phyloP scores from a whole-genome alignment of 2,329 filamentous ascomycete species.

The Colletotrichum falcatum region DNA sequence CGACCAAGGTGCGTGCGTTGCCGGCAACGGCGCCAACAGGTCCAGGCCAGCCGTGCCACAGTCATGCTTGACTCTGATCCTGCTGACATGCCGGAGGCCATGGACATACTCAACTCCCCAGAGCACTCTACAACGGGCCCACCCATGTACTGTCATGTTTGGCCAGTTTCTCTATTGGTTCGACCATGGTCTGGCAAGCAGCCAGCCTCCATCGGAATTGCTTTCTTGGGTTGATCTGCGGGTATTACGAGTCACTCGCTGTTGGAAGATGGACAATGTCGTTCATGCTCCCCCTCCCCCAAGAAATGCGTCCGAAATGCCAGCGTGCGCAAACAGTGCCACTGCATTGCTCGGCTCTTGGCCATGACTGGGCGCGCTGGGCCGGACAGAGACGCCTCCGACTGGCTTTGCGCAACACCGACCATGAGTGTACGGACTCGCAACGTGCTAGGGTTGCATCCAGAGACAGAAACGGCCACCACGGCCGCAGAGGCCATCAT shows the following conservation, averaged over 20 bases:
- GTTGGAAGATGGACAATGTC: neutral
- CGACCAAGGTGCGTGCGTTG: slow-evolving; percentile 19
- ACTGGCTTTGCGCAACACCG: slow-evolving; percentile 6
- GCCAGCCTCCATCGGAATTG: slow-evolving; percentile 1
- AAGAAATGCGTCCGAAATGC: neutral
- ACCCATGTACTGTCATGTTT: neutral
- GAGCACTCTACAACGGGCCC: slow-evolving; percentile 16
- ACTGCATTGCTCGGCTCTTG: slow-evolving; percentile 4
- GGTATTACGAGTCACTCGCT: slow-evolving; percentile 18
- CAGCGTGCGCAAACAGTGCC: neutral
- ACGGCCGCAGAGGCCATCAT: slow-evolving; percentile 37
- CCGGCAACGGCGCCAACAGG: slow-evolving; percentile 10
- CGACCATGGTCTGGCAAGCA: neutral
- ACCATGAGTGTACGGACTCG: neutral
- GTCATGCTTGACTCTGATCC: slow-evolving; percentile 29
- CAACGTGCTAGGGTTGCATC: slow-evolving; percentile 30
- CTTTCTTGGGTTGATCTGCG: slow-evolving; percentile 2
- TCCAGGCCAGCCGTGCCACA: slow-evolving; percentile 26
- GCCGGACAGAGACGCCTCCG: neutral
- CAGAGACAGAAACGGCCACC: slow-evolving; percentile 21
- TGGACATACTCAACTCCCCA: slow-evolving; percentile 23
- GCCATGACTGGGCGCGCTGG: neutral
- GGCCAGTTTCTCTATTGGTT: neutral
- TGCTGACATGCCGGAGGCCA: slow-evolving; percentile 20
- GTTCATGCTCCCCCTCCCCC: too few relatives aligned